Conservation (phyloP, 768 basidiomycete genomes). For the Ramaria sp. region DNA sequence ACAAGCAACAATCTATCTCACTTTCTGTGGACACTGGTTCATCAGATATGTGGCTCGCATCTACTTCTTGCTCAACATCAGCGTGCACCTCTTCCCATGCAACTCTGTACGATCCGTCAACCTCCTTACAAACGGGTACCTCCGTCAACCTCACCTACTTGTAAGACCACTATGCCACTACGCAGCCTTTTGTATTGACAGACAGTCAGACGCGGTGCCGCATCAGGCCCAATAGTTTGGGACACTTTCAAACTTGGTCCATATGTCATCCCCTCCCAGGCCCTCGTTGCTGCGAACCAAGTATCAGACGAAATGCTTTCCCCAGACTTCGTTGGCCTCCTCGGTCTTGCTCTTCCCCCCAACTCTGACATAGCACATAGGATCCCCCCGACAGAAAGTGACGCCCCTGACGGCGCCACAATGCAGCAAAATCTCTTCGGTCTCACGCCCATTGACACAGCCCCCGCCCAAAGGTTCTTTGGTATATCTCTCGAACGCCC, state of each 20-base stretch:
- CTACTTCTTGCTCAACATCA: conserved; percentile 47
- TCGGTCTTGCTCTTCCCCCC: conserved; percentile 65
- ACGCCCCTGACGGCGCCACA: conserved; percentile 53
- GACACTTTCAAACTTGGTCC: conserved; percentile 52
- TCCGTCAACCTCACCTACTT: conserved; percentile 48
- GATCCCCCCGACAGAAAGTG: conserved; percentile 37
- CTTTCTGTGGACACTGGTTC: conserved; percentile 77
- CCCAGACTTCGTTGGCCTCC: conserved; percentile 48
- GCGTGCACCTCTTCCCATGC: conserved; percentile 37
- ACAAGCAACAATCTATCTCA: conserved; percentile 35
- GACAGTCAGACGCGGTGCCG: conserved; percentile 29
- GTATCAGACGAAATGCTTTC: conserved; percentile 50
- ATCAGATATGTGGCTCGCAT: conserved; percentile 73
- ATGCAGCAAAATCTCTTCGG: conserved; percentile 63
- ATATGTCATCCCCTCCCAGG: conserved; percentile 55
- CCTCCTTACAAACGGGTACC: conserved; percentile 30
- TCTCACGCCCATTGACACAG: conserved; percentile 39
- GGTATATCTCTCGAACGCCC: conserved; percentile 61
- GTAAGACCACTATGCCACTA: neutral
- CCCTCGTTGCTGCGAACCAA: conserved; percentile 51
- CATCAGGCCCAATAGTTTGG: conserved; percentile 58
- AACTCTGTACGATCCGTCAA: conserved; percentile 43
- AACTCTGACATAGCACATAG: conserved; percentile 52
- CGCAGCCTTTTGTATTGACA: neutral
- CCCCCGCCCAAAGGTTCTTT: conserved; percentile 54